Evolutionary conservation across 2,329 filamentous ascomycete species (phyloP), one percentile per base, ranked within the genome.

Genomic region (Zasmidium cellare): DNA sequence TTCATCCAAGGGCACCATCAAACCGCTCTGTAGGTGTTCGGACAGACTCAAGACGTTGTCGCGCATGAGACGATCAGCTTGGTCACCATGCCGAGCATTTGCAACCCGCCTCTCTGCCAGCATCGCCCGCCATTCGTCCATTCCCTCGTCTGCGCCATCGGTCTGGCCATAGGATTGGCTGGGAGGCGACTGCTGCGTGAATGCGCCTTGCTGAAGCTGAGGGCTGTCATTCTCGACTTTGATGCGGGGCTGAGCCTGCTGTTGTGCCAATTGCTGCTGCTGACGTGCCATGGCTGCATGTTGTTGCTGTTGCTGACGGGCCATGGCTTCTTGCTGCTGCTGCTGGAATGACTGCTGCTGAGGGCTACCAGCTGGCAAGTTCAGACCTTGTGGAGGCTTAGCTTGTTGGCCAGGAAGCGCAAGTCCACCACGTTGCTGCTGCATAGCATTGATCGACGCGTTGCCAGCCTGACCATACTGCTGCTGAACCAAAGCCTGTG

Each of bases 1-100:
- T 63, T 87, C 79, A 64, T 82, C 80, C 11, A 92, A 79, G 1
- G 90, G 87, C 18, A 92, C 73, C 88, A 92, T 91, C 57, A 92
- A 76, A 7, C 90, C 90, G 50, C 86, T 90, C 71, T 92, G 87
- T 79, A 91, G 87, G 63, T 80, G 79, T 71, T 84, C 85, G 9
- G 87, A 87, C 64, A 83, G 82, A 47, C 84, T 82, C 53, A 85
- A 81, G 60, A 92, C 85, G 65, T 87, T 85, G 52, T 82, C 79
- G 64, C 89, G 88, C 66, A 93, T 84, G 69, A 89, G 77, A 47
- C 80, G 77, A 69, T 93, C 89, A 59, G 91, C 76, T 82, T 82
- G 75, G 80, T 83, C 25, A 76, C 76, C 49, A 80, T 76, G 62
- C 45, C 74, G 69, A 12, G 83, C 79, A 6, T 84, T 85, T 38